Evolutionary conservation across 441 rosid species (phyloP).

Genomic region (Pelargonium exstipulatum): DNA sequence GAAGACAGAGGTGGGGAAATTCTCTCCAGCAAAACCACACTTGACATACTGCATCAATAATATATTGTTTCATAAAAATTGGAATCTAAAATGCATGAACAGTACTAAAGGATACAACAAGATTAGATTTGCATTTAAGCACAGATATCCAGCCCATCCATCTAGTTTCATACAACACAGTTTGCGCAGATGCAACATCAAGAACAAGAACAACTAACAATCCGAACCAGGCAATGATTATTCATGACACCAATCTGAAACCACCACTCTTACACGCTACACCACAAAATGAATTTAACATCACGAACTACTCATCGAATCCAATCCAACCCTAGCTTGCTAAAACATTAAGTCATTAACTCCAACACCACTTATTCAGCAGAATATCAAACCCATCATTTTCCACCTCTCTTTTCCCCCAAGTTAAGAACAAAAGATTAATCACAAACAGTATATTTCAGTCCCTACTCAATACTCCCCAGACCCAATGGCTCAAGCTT

Average conservation of each 20-base stretch:
- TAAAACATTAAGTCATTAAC: neutral
- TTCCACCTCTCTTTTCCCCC: neutral
- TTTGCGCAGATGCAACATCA: neutral
- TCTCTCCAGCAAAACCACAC: constrained; percentile 97
- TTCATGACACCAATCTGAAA: neutral
- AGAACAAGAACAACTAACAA: neutral
- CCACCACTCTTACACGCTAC: neutral
- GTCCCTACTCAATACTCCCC: neutral
- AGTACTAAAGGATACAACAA: neutral
- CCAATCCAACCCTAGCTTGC: no score
- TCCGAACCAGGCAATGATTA: no score
- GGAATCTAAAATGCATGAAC: constrained; percentile 1
- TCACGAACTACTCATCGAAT: neutral
- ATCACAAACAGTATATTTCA: neutral
- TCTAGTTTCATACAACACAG: neutral
- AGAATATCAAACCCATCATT: neutral
- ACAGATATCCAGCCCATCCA: neutral
- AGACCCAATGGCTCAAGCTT: no score
- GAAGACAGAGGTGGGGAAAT: constrained; percentile 94
- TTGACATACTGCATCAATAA: constrained; percentile 69
- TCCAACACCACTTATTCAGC: neutral
- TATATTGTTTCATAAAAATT: constrained; percentile 14
- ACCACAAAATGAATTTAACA: constrained; percentile 1
- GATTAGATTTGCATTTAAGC: neutral
- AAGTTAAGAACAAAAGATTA: neutral